phyloP scores from a whole-genome alignment of 257 asterid species.

The Nyctanthes arbortristis region DNA sequence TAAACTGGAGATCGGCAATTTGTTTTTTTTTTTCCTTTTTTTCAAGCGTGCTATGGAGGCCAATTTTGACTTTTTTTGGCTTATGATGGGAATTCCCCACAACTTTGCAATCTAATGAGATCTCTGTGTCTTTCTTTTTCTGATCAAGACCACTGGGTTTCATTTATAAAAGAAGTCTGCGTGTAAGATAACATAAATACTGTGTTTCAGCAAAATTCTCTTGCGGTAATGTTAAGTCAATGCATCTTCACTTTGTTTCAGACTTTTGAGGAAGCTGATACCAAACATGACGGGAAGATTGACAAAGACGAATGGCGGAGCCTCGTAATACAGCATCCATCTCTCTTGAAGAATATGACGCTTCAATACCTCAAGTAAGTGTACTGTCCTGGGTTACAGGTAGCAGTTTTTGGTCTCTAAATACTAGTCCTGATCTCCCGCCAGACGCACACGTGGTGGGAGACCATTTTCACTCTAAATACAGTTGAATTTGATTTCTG shows the following conservation, averaged over 20 bases:
- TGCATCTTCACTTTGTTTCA: slow-evolving; percentile 34
- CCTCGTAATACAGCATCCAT: slow-evolving; percentile 77
- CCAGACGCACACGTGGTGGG: no score
- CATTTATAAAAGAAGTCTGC: neutral
- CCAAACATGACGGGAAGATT: slow-evolving; percentile 80
- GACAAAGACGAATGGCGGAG: slow-evolving; percentile 87
- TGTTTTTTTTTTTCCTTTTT: neutral
- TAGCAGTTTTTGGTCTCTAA: no score
- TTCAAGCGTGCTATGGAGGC: neutral
- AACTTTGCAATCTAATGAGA: neutral
- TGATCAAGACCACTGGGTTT: no score
- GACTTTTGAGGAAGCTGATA: slow-evolving; percentile 96
- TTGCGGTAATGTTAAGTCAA: slow-evolving; percentile 22
- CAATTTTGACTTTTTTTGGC: no score
- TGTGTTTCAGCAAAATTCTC: neutral
- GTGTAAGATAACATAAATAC: neutral
- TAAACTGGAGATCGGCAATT: neutral
- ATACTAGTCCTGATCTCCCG: no score
- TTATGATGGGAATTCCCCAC: neutral
- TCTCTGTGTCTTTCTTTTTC: no score
- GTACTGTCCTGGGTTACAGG: no score
- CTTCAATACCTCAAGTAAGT: slow-evolving; percentile 83
- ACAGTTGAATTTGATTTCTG: neutral
- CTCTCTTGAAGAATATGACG: slow-evolving; percentile 87
- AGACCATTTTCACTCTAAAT: neutral